A percentile compares a stretch with the other conserved stretches of the same genome.
Conservation (phyloP, 495 filamentous ascomycete species). For the Penicillium cinerascens region DNA sequence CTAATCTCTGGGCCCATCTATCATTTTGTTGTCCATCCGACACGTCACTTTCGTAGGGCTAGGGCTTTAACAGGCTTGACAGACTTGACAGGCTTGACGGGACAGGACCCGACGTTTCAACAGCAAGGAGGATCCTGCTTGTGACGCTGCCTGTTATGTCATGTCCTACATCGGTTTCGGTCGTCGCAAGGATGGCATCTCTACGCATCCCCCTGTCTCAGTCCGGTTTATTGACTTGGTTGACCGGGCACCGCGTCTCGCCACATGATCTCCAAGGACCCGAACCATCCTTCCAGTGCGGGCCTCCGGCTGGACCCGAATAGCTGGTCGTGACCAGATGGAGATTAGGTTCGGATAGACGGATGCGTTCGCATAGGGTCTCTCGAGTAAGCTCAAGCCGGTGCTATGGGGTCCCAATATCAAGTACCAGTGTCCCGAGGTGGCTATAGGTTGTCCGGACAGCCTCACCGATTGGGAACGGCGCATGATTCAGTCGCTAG, state of each 20-base stretch:
- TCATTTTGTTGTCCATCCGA: constrained; percentile 12
- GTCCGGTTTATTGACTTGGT: constrained; percentile 10
- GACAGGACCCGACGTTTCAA: too few relatives aligned
- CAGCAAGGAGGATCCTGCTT: constrained; percentile 22
- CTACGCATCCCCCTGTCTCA: constrained; percentile 10
- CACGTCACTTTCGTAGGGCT: not conserved
- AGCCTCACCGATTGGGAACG: not conserved
- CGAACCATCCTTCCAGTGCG: constrained; percentile 6
- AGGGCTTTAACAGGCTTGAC: not conserved
- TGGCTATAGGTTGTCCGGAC: not conserved
- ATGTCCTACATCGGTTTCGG: constrained; percentile 22
- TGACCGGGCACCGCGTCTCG: constrained; percentile 22
- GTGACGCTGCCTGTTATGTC: constrained; percentile 19
- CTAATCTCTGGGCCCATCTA: not conserved
- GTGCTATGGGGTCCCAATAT: not conserved
- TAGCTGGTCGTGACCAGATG: not conserved
- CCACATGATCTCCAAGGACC: constrained; percentile 22
- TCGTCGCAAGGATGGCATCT: not conserved
- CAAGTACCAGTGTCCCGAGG: not conserved
- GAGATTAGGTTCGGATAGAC: constrained; percentile 24
- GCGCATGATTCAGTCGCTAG: not conserved
- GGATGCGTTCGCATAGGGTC: constrained; percentile 22
- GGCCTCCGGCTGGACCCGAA: constrained; percentile 6
- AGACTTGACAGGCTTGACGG: not conserved
- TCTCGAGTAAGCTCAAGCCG: constrained; percentile 15